Base-by-base conservation (phyloP, 2,329 filamentous ascomycete species). In the Arthrobotrys entomopaga region DNA sequence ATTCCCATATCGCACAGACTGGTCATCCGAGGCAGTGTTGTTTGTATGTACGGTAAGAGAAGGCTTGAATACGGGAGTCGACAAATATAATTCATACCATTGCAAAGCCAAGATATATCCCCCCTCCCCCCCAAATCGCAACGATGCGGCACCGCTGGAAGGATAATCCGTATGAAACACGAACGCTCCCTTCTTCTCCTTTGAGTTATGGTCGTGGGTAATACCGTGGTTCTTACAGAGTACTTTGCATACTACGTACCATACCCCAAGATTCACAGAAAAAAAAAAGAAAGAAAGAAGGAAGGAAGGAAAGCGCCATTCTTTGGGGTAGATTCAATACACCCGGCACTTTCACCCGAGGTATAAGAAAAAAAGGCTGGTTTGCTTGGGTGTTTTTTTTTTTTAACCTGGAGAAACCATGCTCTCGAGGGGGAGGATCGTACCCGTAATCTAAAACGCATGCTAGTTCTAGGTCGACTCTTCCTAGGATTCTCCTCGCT, bases 291-390 rank as follows among this genome's bases (percentile, higher is more conserved):
- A n/a, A n/a, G n/a, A n/a, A n/a, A n/a, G n/a, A n/a, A n/a, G n/a
- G n/a, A n/a, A n/a, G n/a, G n/a, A n/a, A n/a, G n/a, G n/a, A n/a
- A 59, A 48, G 48, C 56, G 56, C 46, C 29, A 34, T 10, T 34
- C 29, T 34, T 34, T 34, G 29, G 29, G 5, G 29, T 10, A 34
- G 29, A 34, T 34, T 34, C 29, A 34, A 59, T 59, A 59, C 56
- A 59, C 56, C 56, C 56, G 56, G 56, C 56, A 59, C 2, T n/a
- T 59, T 59, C 56, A 59, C 20, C 56, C 56, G 56, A 59, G 16
- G 19, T 13, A 34, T n/a, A n/a, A n/a, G n/a, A 46, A 13, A 46
- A 46, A 13, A 46, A 13, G 42, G 16, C 15, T 19, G 42, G 15
- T 46, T 20, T 20, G 16, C 53, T 46, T 57, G 53, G 53, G n/a